Base-by-base conservation (phyloP, 352 stramenopile species). In the Globisporangium barbulae region DNA sequence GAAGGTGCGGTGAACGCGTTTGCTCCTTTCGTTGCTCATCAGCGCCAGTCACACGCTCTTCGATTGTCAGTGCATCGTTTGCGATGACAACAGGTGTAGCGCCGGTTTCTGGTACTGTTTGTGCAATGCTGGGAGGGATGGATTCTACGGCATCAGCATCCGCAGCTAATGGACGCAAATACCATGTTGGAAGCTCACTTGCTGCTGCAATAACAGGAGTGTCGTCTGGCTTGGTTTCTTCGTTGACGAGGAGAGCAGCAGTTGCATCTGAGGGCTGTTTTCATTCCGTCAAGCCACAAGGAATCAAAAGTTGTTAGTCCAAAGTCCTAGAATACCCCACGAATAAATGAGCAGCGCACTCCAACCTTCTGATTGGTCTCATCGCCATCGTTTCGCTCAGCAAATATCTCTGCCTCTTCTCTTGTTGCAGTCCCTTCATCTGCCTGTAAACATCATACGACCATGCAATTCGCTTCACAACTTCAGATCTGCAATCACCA, bases 141-240 rank as follows among this genome's bases (percentile, higher is more conserved):
- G 52, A 44, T 8, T n/a, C 31, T 42, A 19, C 15, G 12, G 12
- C 42, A 9, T 30, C 30, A 37, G 13, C 7, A 41, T 55, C 60
- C 8, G 33, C 25, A 28, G 25, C 19, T 15, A 66, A n/a, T 21
- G 60, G 60, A 41, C 52, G 60, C 3, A 66, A 9, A 22, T 66
- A 54, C 50, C 52, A 54, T 15, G 39, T 55, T n/a, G 60, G 41
- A 2, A 60, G 52, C 41, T 66, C 60, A 9, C 12, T 53, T 30
- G n/a, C 10, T 12, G 49, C 57, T 13, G 33, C 3, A 17, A 42
- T n/a, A 31, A 9, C 13, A 9, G 44, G 41, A 22, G 31, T 9
- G 5, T 33, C 57, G 13, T 37, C 45, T 53, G 30, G 55, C 9
- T 25, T 22, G 17, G 6, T 1, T 39, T 30, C 30, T 25, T 41